phyloP scores from a whole-genome alignment of 2,329 filamentous ascomycete species.

The Pyrenochaeta sp. region DNA sequence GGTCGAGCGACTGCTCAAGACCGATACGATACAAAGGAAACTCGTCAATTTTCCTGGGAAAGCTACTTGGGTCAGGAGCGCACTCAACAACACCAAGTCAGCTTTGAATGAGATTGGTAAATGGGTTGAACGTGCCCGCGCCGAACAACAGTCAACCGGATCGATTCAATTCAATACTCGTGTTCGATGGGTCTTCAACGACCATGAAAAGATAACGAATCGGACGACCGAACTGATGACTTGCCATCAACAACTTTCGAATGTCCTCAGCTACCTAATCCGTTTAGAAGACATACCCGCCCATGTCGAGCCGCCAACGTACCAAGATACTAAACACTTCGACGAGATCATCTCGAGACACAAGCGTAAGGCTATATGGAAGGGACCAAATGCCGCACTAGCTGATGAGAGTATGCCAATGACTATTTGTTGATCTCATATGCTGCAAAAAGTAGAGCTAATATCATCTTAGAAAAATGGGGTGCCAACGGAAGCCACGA shows the following conservation, averaged over 20 bases:
- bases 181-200: conserved; percentile 34
- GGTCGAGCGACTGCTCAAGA: conserved; percentile 25
- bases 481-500: background rate
- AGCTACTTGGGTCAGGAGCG: conserved; percentile 27
- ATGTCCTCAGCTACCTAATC: conserved; percentile 26
- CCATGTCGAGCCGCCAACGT: conserved; percentile 1
- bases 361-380: background rate
- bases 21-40: conserved; percentile 17
- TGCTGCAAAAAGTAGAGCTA: background rate
- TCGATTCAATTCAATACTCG: conserved; percentile 26
- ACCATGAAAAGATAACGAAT: conserved; percentile 33
- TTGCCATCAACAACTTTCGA: conserved; percentile 38
- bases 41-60: conserved; percentile 25
- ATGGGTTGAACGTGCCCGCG: conserved; percentile 31
- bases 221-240: conserved; percentile 27
- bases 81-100: conserved; percentile 26
- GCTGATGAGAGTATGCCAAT: background rate
- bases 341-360: conserved; percentile 8
- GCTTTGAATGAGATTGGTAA: conserved; percentile 35
- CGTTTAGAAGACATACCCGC: conserved; percentile 22
- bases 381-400: background rate
- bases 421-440: background rate
- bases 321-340: conserved; percentile 12
- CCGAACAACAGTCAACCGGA: conserved; percentile 28
- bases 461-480: background rate